phyloP scores from a whole-genome alignment of 2,329 filamentous ascomycete genomes.

The Atkinsonella hypoxylon region DNA sequence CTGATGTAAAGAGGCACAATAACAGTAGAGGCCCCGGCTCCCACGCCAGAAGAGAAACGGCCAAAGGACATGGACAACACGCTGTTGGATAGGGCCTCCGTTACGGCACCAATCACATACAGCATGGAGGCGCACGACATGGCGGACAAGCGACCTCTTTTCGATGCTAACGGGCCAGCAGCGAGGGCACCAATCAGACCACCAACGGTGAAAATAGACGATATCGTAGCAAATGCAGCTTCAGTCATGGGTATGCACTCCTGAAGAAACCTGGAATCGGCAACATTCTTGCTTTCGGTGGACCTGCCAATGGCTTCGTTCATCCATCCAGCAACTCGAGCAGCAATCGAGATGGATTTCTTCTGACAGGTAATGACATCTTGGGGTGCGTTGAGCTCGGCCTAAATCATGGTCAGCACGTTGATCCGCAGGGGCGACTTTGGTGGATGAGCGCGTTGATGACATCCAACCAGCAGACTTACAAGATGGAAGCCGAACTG shows the following conservation, averaged over 20 bases:
- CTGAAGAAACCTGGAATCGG: conserved; percentile 31
- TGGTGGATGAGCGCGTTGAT: background rate
- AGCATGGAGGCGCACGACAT: conserved; percentile 70
- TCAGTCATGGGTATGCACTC: conserved; percentile 85
- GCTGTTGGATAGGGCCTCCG: conserved; percentile 60
- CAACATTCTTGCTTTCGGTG: conserved; percentile 10
- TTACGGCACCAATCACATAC: conserved; percentile 62
- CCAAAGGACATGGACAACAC: conserved; percentile 61
- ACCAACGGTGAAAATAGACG: conserved; percentile 83
- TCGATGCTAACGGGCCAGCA: conserved; percentile 67
- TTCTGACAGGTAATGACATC: conserved; percentile 81
- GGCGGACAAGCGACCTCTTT: conserved; percentile 59
- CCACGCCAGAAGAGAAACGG: conserved; percentile 68
- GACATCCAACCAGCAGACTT: conserved; percentile 16
- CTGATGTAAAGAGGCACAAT: conserved; percentile 92
- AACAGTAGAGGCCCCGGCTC: conserved; percentile 80
- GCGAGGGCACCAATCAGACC: conserved; percentile 73
- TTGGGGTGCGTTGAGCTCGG: conserved; percentile 90
- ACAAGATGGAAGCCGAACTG: conserved; percentile 94
- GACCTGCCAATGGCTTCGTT: conserved; percentile 13
- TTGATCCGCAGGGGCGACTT: background rate
- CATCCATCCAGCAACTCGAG: conserved; percentile 17
- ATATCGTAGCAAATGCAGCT: conserved; percentile 71
- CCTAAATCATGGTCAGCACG: conserved; percentile 28
- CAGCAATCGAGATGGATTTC: conserved; percentile 25